Evolutionary conservation across 2,329 filamentous ascomycete species (phyloP).

Genomic region (Bipolaris sorokiniana): DNA sequence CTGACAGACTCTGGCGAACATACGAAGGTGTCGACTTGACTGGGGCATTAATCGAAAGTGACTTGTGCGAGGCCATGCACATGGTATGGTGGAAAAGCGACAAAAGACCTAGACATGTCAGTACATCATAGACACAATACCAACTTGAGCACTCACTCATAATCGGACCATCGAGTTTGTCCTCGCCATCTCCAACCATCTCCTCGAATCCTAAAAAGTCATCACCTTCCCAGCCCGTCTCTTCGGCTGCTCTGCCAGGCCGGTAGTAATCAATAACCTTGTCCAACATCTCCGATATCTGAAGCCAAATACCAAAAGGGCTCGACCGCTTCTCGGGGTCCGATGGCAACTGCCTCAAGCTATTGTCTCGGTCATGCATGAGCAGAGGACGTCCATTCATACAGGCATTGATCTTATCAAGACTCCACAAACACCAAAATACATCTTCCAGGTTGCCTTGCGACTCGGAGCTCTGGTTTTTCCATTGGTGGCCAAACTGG

Average conservation of each 20-base stretch:
- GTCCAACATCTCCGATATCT: slow-evolving; percentile 54
- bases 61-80: slow-evolving; percentile 63
- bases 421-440: slow-evolving; percentile 58
- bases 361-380: slow-evolving; percentile 57
- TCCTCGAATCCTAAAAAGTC: slow-evolving; percentile 55
- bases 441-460: slow-evolving; percentile 53
- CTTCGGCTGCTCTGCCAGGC: slow-evolving; percentile 49
- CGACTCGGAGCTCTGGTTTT: slow-evolving; percentile 47
- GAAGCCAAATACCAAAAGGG: slow-evolving; percentile 57
- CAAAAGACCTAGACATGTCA: slow-evolving; percentile 52
- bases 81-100: slow-evolving; percentile 64
- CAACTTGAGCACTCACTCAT: slow-evolving; percentile 37
- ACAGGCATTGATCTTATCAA: slow-evolving; percentile 56
- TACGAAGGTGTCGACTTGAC: slow-evolving; percentile 59
- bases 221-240: slow-evolving; percentile 56
- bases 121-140: slow-evolving; percentile 10
- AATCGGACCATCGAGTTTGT: slow-evolving; percentile 47
- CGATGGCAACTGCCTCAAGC: slow-evolving; percentile 50
- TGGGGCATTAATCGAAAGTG: slow-evolving; percentile 51
- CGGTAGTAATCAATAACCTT: slow-evolving; percentile 57
- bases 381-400: slow-evolving; percentile 56
- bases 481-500: slow-evolving; percentile 52
- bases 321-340: slow-evolving; percentile 53
- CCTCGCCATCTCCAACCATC: slow-evolving; percentile 49
- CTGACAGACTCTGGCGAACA: slow-evolving; percentile 61